Percentiles rank a stretch among this genome's conserved stretches.
phyloP scores from a whole-genome alignment of 73 alveolate genomes.

The Paramecium caudatum region DNA sequence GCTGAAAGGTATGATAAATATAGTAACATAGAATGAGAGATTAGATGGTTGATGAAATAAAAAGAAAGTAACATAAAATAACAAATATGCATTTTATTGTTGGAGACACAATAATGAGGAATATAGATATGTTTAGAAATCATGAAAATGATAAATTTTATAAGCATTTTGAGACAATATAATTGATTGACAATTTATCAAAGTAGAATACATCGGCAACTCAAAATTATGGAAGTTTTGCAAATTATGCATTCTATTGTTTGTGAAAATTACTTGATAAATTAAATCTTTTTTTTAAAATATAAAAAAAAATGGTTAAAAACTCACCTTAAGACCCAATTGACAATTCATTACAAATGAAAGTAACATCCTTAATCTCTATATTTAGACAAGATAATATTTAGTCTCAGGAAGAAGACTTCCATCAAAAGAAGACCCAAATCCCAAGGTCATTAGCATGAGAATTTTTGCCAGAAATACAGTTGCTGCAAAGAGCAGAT shows the following conservation, averaged over 20 bases:
- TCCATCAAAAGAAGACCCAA: conserved; percentile 88
- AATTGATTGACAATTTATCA: conserved; percentile 26
- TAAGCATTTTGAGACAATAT: neutral
- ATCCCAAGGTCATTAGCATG: conserved; percentile 91
- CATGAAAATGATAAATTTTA: conserved; percentile 36
- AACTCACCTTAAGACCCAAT: conserved; percentile 66
- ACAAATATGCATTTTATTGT: conserved; percentile 30
- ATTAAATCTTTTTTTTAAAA: conserved; percentile 65
- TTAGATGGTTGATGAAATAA: neutral
- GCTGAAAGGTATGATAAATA: conserved; percentile 25
- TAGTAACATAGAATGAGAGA: neutral
- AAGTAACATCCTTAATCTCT: neutral
- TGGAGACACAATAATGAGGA: conserved; percentile 58
- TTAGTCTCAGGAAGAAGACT: conserved; percentile 89
- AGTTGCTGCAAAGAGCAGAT: conserved; percentile 91
- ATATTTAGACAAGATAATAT: conserved; percentile 84
- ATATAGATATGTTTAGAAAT: conserved; percentile 32
- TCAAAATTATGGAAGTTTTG: too few species aligned
- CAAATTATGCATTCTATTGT: conserved; percentile 36
- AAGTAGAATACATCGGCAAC: too few species aligned
- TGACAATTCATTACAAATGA: conserved; percentile 54
- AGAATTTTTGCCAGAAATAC: conserved; percentile 92
- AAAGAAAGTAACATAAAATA: neutral
- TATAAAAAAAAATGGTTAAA: conserved; percentile 62
- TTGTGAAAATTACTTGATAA: neutral